Base-by-base conservation (phyloP, 805 yeast genomes). In the Blastobotrys attinorum region DNA sequence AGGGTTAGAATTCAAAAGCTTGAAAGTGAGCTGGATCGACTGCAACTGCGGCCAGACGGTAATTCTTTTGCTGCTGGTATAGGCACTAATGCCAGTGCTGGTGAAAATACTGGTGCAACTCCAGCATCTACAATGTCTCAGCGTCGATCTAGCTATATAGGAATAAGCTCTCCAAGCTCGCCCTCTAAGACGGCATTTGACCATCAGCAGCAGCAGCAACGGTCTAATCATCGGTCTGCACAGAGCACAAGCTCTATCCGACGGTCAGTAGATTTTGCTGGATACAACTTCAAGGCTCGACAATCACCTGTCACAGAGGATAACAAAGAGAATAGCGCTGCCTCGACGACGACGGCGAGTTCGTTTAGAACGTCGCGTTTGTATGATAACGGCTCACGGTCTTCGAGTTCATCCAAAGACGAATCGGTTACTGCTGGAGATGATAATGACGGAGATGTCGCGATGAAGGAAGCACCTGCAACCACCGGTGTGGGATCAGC, bases 1-100 rank as follows among this genome's bases (percentile, higher is more conserved):
- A 74, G 72, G 42, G 59, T 70, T n/a, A 72, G 71, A 51, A 69
- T 76, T 10, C 57, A 69, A 25, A 77, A 76, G 46, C 59, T 81
- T 45, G 82, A 78, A 54, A 72, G 70, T 46, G 75, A 70, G 42
- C 54, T 66, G 39, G 66, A 64, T 49, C 39, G 64, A 54, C 51
- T 64, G 22, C 45, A 41, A 15, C n/a, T 38, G 18, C 44, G 38
- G 34, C 22, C 25, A 15, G n/a, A n/a, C n/a, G n/a, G n/a, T n/a
- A n/a, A n/a, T n/a, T n/a, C n/a, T n/a, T n/a, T n/a, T n/a, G n/a
- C n/a, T n/a, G n/a, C n/a, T n/a, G n/a, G n/a, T n/a, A n/a, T n/a
- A n/a, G n/a, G n/a, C n/a, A n/a, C n/a, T n/a, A n/a, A n/a, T n/a
- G 37, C 22, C 5, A 17, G 11, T 5, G 20, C 16, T n/a, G 20